A percentile compares a stretch with the other conserved stretches of the same genome.
phyloP scores from a whole-genome alignment of 148 eudicot species.

The Nepenthes mirabilis region DNA sequence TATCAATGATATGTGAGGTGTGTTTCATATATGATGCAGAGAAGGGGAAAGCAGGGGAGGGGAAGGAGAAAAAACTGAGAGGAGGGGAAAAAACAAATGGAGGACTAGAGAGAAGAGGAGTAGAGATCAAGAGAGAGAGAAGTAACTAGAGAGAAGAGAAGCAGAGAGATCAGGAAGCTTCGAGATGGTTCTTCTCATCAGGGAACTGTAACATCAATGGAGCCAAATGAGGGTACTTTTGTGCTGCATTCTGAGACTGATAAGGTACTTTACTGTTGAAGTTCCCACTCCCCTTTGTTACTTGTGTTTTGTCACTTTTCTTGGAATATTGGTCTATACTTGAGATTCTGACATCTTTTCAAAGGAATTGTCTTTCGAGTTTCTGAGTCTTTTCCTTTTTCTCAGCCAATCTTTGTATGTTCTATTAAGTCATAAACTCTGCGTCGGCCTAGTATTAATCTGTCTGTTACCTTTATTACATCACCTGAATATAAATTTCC shows the following conservation, averaged over 20 bases:
- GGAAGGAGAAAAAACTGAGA: no score
- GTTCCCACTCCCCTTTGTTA: neutral
- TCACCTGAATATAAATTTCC: no score
- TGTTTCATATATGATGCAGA: no score
- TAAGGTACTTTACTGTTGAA: conserved; percentile 31
- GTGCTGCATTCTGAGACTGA: conserved; percentile 54
- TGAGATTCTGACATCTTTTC: no score
- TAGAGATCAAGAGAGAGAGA: no score
- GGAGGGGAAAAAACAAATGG: no score
- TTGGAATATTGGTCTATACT: no score
- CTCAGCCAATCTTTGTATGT: neutral
- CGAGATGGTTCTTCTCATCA: conserved; percentile 82
- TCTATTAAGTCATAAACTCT: neutral
- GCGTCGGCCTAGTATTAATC: neutral
- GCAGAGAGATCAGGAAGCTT: conserved; percentile 22
- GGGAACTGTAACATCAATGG: conserved; percentile 92
- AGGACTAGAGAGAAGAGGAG: no score
- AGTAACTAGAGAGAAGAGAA: no score
- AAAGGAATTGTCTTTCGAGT: no score
- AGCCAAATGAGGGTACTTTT: conserved; percentile 83
- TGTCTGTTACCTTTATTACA: neutral
- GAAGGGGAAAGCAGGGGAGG: no score
- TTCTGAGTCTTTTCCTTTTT: neutral
- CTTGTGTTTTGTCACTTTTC: neutral
- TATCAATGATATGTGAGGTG: no score